phyloP scores from a whole-genome alignment of 106 monocot genomes.

The Acorus calamus region DNA sequence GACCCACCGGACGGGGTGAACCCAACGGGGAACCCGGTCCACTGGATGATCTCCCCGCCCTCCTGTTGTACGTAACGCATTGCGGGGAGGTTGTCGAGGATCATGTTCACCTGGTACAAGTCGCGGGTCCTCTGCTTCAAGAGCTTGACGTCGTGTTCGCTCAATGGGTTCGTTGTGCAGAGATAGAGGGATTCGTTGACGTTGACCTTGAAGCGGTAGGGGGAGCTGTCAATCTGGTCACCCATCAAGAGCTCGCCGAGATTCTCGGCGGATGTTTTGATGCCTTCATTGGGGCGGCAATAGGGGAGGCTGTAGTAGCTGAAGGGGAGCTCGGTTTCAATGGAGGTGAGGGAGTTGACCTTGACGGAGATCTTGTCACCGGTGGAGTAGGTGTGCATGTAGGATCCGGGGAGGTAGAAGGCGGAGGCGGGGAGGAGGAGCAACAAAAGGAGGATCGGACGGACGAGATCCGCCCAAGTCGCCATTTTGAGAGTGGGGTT shows the following conservation, averaged over 20 bases:
- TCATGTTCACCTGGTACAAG: constrained; percentile 67
- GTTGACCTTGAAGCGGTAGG: constrained; percentile 59
- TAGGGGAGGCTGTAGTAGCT: constrained; percentile 72
- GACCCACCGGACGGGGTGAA: background rate
- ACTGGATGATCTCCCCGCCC: constrained; percentile 24
- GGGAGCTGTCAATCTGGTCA: constrained; percentile 68
- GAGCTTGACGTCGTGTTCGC: constrained; percentile 20
- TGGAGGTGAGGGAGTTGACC: constrained; percentile 76
- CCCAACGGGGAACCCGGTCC: constrained; percentile 74
- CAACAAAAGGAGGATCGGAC: constrained; percentile 3
- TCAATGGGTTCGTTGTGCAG: constrained; percentile 33
- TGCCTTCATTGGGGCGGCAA: constrained; percentile 40
- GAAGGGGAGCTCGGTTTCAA: constrained; percentile 73
- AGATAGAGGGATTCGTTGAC: constrained; percentile 50
- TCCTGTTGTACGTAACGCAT: constrained; percentile 46
- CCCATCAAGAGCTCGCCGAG: constrained; percentile 83
- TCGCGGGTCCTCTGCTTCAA: constrained; percentile 60
- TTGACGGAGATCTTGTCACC: constrained; percentile 43
- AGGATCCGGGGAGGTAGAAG: constrained; percentile 62
- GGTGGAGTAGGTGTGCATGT: constrained; percentile 41
- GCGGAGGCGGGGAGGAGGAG: constrained; percentile 13
- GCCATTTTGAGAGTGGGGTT: no score
- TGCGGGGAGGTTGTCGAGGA: constrained; percentile 70
- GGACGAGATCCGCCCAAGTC: no score
- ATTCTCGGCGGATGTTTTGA: constrained; percentile 60